phyloP scores from a whole-genome alignment of 2,329 filamentous ascomycete genomes.

The Rutstroemia sp. region DNA sequence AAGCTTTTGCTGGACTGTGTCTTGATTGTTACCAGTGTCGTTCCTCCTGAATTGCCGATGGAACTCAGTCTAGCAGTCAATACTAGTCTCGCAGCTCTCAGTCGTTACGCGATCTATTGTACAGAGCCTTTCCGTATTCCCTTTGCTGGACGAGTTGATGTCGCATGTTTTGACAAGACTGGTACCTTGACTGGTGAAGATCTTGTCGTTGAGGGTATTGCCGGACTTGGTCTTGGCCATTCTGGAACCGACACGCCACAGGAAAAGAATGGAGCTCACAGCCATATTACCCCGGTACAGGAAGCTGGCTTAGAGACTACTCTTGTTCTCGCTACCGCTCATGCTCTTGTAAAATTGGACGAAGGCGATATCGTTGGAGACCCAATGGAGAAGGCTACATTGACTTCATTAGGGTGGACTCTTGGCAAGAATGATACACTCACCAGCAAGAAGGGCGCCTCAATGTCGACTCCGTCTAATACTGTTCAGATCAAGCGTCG shows the following conservation, averaged over 20 bases:
- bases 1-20: conserved; percentile 96
- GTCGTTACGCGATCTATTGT: conserved; percentile 95
- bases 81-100: conserved; percentile 88
- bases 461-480: conserved; percentile 49
- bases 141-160: conserved; percentile 87
- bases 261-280: conserved; percentile 77
- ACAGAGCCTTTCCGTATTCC: conserved; percentile 98
- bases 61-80: conserved; percentile 96
- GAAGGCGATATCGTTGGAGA: conserved; percentile 97
- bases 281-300: conserved; percentile 63
- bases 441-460: conserved; percentile 52
- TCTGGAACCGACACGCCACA: conserved; percentile 54
- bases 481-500: conserved; percentile 90
- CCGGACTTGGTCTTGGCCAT: conserved; percentile 71
- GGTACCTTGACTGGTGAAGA: conserved; percentile 95
- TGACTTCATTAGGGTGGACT: conserved; percentile 82
- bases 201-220: conserved; percentile 92
- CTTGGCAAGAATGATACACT: conserved; percentile 86
- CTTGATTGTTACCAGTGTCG: conserved; percentile 94
- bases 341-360: conserved; percentile 91
- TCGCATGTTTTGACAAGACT: conserved; percentile 98
- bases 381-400: conserved; percentile 97
- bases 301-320: conserved; percentile 75
- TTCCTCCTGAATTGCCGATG: conserved; percentile 98
- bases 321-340: conserved; percentile 86